Evolutionary conservation across 2,329 filamentous ascomycete genomes (phyloP).

Genomic region (Thielaviopsis ethacetica): DNA sequence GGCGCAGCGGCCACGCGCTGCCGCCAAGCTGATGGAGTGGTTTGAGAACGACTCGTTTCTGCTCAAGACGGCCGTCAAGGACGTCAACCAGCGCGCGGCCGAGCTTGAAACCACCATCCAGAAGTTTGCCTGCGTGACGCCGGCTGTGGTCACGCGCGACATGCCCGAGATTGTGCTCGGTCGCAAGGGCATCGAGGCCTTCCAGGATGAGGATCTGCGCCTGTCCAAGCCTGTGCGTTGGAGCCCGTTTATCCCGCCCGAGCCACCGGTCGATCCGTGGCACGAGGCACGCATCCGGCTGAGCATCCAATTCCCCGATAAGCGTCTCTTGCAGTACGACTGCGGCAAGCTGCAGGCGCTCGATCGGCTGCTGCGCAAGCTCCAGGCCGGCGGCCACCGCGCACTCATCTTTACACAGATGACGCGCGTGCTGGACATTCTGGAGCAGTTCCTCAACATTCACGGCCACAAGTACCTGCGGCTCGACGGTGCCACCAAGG

Average conservation of each 20-base stretch:
- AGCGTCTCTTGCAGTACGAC: constrained; percentile 89
- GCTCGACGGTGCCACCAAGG: constrained; percentile 88
- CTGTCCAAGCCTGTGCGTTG: constrained; percentile 39
- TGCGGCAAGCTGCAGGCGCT: constrained; percentile 90
- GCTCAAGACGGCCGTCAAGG: constrained; percentile 54
- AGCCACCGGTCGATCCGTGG: constrained; percentile 58
- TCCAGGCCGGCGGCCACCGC: constrained; percentile 81
- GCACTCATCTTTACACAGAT: constrained; percentile 98
- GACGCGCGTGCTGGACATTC: constrained; percentile 94
- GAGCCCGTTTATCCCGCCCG: constrained; percentile 39
- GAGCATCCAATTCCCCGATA: constrained; percentile 93
- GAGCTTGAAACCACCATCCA: constrained; percentile 59
- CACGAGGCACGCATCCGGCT: constrained; percentile 85
- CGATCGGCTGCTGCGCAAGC: constrained; percentile 66
- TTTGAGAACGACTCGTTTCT: constrained; percentile 52
- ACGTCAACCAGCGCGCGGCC: constrained; percentile 54
- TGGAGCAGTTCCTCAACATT: constrained; percentile 95
- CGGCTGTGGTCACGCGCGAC: constrained; percentile 69
- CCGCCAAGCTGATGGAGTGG: constrained; percentile 54
- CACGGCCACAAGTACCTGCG: constrained; percentile 94
- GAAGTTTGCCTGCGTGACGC: constrained; percentile 85
- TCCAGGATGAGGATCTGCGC: constrained; percentile 39
- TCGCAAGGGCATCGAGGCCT: constrained; percentile 36
- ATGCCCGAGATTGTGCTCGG: constrained; percentile 53
- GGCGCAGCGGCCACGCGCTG: constrained; percentile 42